Base-by-base conservation (phyloP, 164 flowering plant species). In the Macadamia integrifolia region DNA sequence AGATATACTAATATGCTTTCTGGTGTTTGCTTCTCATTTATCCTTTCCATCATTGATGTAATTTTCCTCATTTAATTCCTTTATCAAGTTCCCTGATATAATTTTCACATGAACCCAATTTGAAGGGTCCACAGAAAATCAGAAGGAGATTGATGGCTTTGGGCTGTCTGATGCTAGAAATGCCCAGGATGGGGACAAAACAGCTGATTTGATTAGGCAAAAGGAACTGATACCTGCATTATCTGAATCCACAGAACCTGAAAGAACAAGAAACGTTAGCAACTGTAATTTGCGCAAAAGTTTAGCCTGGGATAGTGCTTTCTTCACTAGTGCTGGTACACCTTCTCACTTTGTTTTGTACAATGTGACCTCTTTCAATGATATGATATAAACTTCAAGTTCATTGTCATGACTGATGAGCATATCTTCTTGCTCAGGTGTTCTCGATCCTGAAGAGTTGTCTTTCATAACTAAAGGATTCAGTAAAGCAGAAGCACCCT, bases 271-370 rank as follows among this genome's bases (percentile, higher is more conserved):
- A 60, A 85, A 71, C 70, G 72, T 14, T 68, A 82, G 81, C 10
- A 91, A 86, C 76, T 86, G 80, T 66, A 90, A 94, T 72, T 76
- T 94, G 78, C 97, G 99, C n/a, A 88, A 92, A 74, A 94, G 99
- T 82, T 83, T 94, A 69, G 99, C 98, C 6, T 94, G 99, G 99
- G 97, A 94, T 72, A 88, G 78, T 69, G 99, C 98, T 3, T 94
- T 94, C 77, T 94, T 92, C 72, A 90, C 92, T 15, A 84, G 79
- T 81, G 93, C 80, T 72, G 92, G 97, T 86, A 71, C 68, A 76
- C 62, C 58, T 61, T 58, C 35, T 28, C 23, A 71, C 12, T 23
- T 32, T 12, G 17, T 31, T 66, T n/a, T 60, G 60, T 23, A 56
- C 58, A 44, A 17, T 42, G 60, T 65, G 17, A 62, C 17, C 32